A percentile compares a stretch with the other conserved stretches of the same genome.
Evolutionary conservation across 495 filamentous ascomycete species (phyloP).

Genomic region (Parmelia sp.): DNA sequence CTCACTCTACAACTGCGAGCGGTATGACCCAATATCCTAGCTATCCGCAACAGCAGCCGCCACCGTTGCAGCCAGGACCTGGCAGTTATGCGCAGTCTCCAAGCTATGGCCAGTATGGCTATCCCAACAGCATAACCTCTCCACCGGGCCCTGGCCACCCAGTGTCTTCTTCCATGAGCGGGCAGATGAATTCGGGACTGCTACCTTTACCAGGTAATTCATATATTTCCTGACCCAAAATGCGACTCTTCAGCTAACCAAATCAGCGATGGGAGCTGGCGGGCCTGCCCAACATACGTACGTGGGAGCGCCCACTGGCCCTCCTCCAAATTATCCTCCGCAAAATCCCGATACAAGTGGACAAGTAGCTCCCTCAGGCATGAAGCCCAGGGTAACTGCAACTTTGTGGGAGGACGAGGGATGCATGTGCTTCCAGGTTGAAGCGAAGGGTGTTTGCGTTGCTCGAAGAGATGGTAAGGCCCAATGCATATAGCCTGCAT

Average conservation of each 20-base stretch:
- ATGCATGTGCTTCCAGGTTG: conserved; percentile 95
- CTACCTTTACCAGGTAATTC: conserved; percentile 61
- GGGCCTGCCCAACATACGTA: conserved; percentile 24
- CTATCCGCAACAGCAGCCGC: conserved; percentile 63
- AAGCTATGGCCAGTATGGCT: conserved; percentile 65
- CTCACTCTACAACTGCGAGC: conserved; percentile 74
- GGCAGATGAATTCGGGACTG: conserved; percentile 48
- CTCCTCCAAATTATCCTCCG: conserved; percentile 44
- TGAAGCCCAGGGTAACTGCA: conserved; percentile 96
- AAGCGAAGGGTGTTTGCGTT: conserved; percentile 93
- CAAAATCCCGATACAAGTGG: conserved; percentile 79
- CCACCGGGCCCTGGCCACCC: conserved; percentile 62
- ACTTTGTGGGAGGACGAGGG: conserved; percentile 99
- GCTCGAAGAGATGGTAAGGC: conserved; percentile 82
- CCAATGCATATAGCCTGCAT: conserved; percentile 15
- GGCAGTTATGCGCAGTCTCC: conserved; percentile 59
- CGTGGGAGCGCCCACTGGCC: conserved; percentile 42
- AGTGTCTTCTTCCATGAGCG: conserved; percentile 61
- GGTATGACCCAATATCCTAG: conserved; percentile 63
- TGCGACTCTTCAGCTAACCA: conserved; percentile 13
- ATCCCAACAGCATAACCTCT: conserved; percentile 68
- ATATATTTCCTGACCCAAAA: not conserved
- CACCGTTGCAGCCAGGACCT: conserved; percentile 73
- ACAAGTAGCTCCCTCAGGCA: conserved; percentile 90
- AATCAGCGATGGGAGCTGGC: conserved; percentile 32